These are phyloP conservation scores for Secale cereale DNA, from an alignment of 176 grass and related monocot genomes.

Conservation along the genomic window DNA sequence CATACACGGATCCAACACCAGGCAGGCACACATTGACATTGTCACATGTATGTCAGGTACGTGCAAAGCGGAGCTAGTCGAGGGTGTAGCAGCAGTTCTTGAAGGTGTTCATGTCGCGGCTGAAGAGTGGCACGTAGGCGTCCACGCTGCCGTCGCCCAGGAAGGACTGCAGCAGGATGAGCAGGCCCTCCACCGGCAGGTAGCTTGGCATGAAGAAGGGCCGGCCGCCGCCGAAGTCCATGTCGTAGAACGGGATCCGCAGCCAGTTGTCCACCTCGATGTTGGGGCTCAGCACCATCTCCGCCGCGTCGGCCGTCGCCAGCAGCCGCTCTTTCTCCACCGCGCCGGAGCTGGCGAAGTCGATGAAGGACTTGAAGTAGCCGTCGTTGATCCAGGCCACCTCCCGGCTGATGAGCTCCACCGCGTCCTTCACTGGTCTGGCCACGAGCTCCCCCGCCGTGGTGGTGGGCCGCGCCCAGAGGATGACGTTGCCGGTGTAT, in stretches of 20 bases:
- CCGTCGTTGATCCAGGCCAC: constrained; percentile 4
- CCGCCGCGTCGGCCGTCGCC: constrained; percentile 1
- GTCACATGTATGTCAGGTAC: too few species aligned
- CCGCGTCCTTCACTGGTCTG: constrained; percentile 6
- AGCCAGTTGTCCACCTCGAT: constrained; percentile 27
- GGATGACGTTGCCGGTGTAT: constrained; percentile 18
- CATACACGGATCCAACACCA: too few species aligned
- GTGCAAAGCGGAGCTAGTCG: too few species aligned
- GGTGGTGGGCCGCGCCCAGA: constrained; percentile 15
- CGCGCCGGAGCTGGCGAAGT: constrained; percentile 11
- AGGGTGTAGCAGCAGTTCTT: constrained; percentile 22
- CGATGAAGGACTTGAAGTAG: constrained; percentile 30
- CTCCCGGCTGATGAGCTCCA: constrained; percentile 23
- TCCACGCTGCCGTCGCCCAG: constrained; percentile 15
- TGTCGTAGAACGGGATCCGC: constrained; percentile 27
- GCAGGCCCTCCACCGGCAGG: constrained; percentile 24
- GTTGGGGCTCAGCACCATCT: constrained; percentile 27
- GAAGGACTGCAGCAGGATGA: constrained; percentile 18
- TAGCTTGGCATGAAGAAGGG: constrained; percentile 25
- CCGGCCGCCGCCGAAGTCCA: constrained; percentile 18
- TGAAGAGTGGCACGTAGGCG: constrained; percentile 22
- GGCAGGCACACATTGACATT: too few species aligned
- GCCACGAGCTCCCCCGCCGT: neutral
- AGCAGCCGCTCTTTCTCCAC: constrained; percentile 2
- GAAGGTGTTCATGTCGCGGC: constrained; percentile 14